These are phyloP conservation scores for Hyaloperonospora arabidopsidis DNA, from an alignment of 352 stramenopile species.

Conservation along the genomic window DNA sequence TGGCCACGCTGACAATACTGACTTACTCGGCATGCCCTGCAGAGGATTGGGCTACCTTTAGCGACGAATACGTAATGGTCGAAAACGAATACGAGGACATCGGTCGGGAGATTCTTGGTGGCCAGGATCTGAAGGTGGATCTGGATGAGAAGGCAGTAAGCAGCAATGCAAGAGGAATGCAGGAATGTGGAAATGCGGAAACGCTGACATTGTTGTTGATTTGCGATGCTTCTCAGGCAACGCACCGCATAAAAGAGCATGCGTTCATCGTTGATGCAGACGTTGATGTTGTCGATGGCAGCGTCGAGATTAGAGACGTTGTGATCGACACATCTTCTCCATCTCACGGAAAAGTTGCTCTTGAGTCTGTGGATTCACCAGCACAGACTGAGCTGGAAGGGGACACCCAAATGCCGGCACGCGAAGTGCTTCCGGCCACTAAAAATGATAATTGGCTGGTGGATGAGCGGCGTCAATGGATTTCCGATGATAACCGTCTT, in stretches of 20 bases:
- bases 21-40: slow-evolving; percentile 1
- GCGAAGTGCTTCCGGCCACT: slow-evolving; percentile 20
- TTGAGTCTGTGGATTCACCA: slow-evolving; percentile 1
- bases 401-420: slow-evolving; percentile 21
- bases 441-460: slow-evolving; percentile 33
- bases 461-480: slow-evolving; percentile 38
- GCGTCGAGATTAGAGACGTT: slow-evolving; percentile 26
- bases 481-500: slow-evolving; percentile 51
- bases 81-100: slow-evolving; percentile 79
- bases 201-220: slow-evolving; percentile 6
- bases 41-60: slow-evolving; percentile 67
- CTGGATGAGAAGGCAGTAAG: slow-evolving; percentile 30
- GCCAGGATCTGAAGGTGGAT: slow-evolving; percentile 39
- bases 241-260: slow-evolving; percentile 19
- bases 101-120: slow-evolving; percentile 56
- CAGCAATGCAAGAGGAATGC: slow-evolving; percentile 6
- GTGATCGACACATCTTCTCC: slow-evolving; percentile 34
- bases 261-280: slow-evolving; percentile 5
- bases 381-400: slow-evolving; percentile 5
- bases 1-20: background rate
- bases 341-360: slow-evolving; percentile 6
- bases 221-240: slow-evolving; percentile 10
- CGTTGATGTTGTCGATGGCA: slow-evolving; percentile 20
- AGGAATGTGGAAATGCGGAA: background rate
- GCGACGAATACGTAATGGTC: slow-evolving; percentile 78